These are phyloP conservation scores for Debaryomycetaceae sp. DNA, from an alignment of 1,139 yeast genomes.

Conservation along the genomic window DNA sequence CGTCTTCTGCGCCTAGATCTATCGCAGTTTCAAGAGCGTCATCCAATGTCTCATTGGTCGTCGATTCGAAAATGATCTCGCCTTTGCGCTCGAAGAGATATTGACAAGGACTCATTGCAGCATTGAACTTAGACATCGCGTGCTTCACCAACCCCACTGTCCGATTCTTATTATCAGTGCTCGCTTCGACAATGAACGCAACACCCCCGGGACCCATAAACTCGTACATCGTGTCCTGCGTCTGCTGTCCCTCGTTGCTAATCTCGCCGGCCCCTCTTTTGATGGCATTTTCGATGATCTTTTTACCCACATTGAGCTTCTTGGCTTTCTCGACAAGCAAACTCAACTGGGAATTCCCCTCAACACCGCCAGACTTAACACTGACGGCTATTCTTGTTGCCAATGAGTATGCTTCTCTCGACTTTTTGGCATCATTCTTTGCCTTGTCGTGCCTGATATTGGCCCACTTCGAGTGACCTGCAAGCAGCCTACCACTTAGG, in stretches of 20 bases:
- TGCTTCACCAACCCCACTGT: slow-evolving; percentile 75
- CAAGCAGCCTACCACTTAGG: slow-evolving; percentile 14
- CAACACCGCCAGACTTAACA: slow-evolving; percentile 52
- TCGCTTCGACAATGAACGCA: slow-evolving; percentile 77
- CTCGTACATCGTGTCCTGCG: slow-evolving; percentile 60
- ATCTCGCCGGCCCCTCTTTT: slow-evolving; percentile 72
- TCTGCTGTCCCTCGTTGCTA: slow-evolving; percentile 27
- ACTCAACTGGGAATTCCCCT: slow-evolving; percentile 69
- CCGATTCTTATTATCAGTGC: slow-evolving; percentile 84
- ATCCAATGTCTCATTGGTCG: slow-evolving; percentile 48
- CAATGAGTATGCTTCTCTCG: slow-evolving; percentile 66
- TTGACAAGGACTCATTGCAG: slow-evolving; percentile 71
- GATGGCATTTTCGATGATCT: slow-evolving; percentile 80
- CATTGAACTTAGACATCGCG: slow-evolving; percentile 67
- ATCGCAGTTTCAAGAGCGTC: slow-evolving; percentile 67
- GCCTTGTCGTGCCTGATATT: slow-evolving; percentile 93
- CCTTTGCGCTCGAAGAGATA: slow-evolving; percentile 80
- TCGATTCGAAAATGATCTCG: slow-evolving; percentile 50
- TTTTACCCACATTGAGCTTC: slow-evolving; percentile 75
- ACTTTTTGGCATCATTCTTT: slow-evolving; percentile 78
- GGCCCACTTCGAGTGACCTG: slow-evolving; percentile 95
- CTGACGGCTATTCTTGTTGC: slow-evolving; percentile 74
- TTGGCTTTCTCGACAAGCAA: slow-evolving; percentile 78
- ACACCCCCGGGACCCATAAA: slow-evolving; percentile 93
- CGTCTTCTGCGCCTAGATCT: slow-evolving; percentile 84